Evolutionary conservation across 805 yeast genomes (phyloP).

Genomic region (Candida easanensis): DNA sequence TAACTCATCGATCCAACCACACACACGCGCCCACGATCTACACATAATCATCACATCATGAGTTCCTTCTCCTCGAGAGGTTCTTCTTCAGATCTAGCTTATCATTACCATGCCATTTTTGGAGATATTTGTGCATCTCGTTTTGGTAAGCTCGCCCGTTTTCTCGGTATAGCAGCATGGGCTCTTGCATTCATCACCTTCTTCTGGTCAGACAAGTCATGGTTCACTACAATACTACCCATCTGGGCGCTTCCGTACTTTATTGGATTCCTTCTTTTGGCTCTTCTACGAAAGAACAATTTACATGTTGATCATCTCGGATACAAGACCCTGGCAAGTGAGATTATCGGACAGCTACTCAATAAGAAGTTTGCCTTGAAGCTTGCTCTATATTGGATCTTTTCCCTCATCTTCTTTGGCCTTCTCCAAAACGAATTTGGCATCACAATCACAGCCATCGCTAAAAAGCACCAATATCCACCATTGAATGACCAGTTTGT

Average conservation of each 20-base stretch:
- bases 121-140: conserved; percentile 39
- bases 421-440: conserved; percentile 24
- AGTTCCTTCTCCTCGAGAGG: conserved; percentile 5
- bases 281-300: conserved; percentile 38
- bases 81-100: conserved; percentile 18
- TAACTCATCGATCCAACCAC: neutral
- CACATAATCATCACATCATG: neutral
- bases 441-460: conserved; percentile 27
- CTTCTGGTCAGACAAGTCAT: conserved; percentile 22
- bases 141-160: conserved; percentile 37
- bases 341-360: conserved; percentile 24
- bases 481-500: conserved; percentile 43
- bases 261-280: conserved; percentile 31
- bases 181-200: conserved; percentile 26
- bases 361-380: conserved; percentile 25
- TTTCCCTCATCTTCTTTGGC: conserved; percentile 24
- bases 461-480: conserved; percentile 39
- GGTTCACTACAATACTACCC: conserved; percentile 25
- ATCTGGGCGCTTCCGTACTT: conserved; percentile 24
- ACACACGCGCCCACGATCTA: neutral
- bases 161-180: conserved; percentile 31
- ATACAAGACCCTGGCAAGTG: conserved; percentile 30
- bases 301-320: conserved; percentile 37
- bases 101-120: conserved; percentile 36
- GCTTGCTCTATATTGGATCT: conserved; percentile 22